These are phyloP conservation scores for Hericium erinaceus DNA, from an alignment of 768 basidiomycete genomes.

Conservation along the genomic window DNA sequence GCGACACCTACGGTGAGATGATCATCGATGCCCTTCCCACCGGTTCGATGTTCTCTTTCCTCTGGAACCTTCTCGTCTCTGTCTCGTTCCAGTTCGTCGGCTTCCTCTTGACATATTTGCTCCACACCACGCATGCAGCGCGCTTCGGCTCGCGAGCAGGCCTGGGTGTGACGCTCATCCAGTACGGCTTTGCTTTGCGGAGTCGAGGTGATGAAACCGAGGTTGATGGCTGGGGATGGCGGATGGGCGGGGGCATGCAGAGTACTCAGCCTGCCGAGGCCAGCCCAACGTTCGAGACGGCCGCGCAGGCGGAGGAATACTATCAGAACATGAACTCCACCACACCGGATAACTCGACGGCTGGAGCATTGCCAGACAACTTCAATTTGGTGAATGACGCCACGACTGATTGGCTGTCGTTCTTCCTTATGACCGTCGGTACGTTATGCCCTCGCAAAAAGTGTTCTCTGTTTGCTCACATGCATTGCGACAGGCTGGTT, in stretches of 20 bases:
- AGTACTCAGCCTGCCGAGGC: neutral
- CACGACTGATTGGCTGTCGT: constrained; percentile 90
- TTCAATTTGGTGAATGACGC: constrained; percentile 30
- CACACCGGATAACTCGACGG: constrained; percentile 12
- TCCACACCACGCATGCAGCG: constrained; percentile 89
- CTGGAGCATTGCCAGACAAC: constrained; percentile 9
- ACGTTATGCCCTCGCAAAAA: constrained; percentile 16
- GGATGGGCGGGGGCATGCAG: constrained; percentile 1
- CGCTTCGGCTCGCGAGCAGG: constrained; percentile 91
- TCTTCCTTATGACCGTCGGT: constrained; percentile 88
- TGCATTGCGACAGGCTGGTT: constrained; percentile 58
- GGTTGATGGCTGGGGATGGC: constrained; percentile 12
- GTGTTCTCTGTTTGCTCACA: neutral
- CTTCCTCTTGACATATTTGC: constrained; percentile 85
- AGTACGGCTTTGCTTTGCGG: constrained; percentile 83
- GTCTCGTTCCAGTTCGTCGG: constrained; percentile 97
- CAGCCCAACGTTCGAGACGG: constrained; percentile 5
- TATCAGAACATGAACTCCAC: constrained; percentile 15
- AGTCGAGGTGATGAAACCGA: constrained; percentile 31
- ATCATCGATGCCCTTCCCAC: constrained; percentile 85
- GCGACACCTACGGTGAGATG: constrained; percentile 63
- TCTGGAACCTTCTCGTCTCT: constrained; percentile 90
- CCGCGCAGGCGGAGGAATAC: constrained; percentile 13
- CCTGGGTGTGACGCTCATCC: constrained; percentile 91
- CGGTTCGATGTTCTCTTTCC: constrained; percentile 75